Percentiles rank a stretch among this genome's conserved stretches.
Evolutionary conservation across 169 alveolate species (phyloP).

Genomic region (Eimeria mitis): DNA sequence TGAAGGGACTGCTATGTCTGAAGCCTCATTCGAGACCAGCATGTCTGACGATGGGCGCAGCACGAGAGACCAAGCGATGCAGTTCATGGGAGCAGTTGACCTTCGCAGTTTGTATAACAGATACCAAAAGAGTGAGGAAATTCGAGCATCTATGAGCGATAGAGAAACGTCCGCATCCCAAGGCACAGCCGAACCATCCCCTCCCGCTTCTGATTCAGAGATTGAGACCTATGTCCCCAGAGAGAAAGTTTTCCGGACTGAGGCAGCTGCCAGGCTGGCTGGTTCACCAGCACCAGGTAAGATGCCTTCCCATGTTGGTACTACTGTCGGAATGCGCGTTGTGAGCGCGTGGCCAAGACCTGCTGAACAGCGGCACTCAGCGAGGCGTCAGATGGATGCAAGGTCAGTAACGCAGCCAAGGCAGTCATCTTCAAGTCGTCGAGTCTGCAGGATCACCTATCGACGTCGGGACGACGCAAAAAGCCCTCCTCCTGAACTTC

Average conservation of each 20-base stretch:
- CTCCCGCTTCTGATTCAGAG: slow-evolving; percentile 60
- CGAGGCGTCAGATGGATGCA: slow-evolving; percentile 18
- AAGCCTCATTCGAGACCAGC: slow-evolving; percentile 25
- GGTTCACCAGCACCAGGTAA: slow-evolving; percentile 41
- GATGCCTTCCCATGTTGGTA: slow-evolving; percentile 26
- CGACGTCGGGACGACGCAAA: slow-evolving; percentile 62
- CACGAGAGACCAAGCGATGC: slow-evolving; percentile 29
- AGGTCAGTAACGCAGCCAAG: slow-evolving; percentile 22
- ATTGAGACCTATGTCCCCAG: slow-evolving; percentile 8
- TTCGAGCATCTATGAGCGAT: slow-evolving; percentile 45
- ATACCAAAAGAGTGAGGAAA: slow-evolving; percentile 55
- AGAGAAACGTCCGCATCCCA: slow-evolving; percentile 68
- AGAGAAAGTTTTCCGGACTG: slow-evolving; percentile 66
- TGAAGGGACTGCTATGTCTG: slow-evolving; percentile 26
- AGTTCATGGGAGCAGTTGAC: slow-evolving; percentile 60
- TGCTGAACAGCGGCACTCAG: slow-evolving; percentile 32
- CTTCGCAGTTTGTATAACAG: slow-evolving; percentile 58
- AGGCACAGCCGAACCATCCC: slow-evolving; percentile 74
- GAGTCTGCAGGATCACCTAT: slow-evolving; percentile 45
- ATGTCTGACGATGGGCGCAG: neutral
- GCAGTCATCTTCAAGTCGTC: slow-evolving; percentile 33
- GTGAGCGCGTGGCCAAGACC: slow-evolving; percentile 60
- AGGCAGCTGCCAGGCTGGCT: slow-evolving; percentile 72
- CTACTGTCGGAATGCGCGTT: slow-evolving; percentile 53
- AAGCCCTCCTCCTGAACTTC: slow-evolving; percentile 60